phyloP scores from a whole-genome alignment of 2,329 filamentous ascomycete genomes.

The Teratosphaeria pseudoeucalypti region DNA sequence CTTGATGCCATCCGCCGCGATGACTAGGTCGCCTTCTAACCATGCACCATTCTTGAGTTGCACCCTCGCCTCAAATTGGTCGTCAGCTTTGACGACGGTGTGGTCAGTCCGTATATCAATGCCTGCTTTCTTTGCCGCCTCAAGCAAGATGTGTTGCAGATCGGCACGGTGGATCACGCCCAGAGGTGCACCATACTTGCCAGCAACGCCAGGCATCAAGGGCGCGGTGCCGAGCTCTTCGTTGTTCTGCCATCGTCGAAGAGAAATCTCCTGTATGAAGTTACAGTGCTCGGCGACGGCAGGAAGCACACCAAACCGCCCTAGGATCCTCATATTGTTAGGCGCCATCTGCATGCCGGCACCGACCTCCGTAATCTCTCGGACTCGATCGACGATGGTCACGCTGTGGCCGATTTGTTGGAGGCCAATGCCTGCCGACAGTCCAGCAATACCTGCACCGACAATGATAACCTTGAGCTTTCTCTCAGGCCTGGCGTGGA shows the following conservation, averaged over 20 bases:
- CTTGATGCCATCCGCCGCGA: slow-evolving; percentile 47
- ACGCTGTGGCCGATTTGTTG: slow-evolving; percentile 37
- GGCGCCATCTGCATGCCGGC: slow-evolving; percentile 42
- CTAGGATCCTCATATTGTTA: slow-evolving; percentile 37
- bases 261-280: slow-evolving; percentile 17
- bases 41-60: slow-evolving; percentile 7
- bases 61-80: slow-evolving; percentile 10
- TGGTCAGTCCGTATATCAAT: slow-evolving; percentile 25
- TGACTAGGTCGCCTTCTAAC: slow-evolving; percentile 40
- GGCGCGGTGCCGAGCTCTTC: slow-evolving; percentile 7
- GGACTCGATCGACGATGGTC: slow-evolving; percentile 36
- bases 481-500: background rate
- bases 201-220: slow-evolving; percentile 5
- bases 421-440: slow-evolving; percentile 38
- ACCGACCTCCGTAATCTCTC: slow-evolving; percentile 37
- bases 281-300: slow-evolving; percentile 31
- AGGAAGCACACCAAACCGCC: slow-evolving; percentile 37
- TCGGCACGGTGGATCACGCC: slow-evolving; percentile 46
- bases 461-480: slow-evolving; percentile 36
- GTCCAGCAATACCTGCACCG: slow-evolving; percentile 45
- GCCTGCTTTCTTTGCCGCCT: slow-evolving; percentile 37
- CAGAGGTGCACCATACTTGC: slow-evolving; percentile 31
- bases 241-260: slow-evolving; percentile 8
- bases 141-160: slow-evolving; percentile 37
- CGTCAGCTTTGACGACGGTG: slow-evolving; percentile 6